phyloP scores from a whole-genome alignment of 768 basidiomycete genomes.

The Kwoniella dejecticola region DNA sequence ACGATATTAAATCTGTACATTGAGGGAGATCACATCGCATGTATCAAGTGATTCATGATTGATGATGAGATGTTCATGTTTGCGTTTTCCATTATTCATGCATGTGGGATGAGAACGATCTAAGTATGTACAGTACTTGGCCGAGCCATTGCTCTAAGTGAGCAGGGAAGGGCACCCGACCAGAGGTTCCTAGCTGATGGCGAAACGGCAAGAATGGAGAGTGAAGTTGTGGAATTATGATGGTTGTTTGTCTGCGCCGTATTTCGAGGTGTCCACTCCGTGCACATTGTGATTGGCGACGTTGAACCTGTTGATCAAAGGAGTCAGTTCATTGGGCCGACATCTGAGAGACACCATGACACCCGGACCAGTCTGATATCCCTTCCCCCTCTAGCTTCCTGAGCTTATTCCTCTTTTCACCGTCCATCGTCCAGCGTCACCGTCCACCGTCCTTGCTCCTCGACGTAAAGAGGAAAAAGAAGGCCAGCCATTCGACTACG shows the following conservation, averaged over 20 bases:
- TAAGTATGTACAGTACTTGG: background rate
- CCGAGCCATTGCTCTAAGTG: background rate
- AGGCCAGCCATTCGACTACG: too few species aligned
- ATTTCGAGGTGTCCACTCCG: constrained; percentile 81
- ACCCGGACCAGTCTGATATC: background rate
- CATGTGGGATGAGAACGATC: background rate
- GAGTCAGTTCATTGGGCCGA: background rate
- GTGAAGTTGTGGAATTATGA: constrained; percentile 23
- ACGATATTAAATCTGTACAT: too few species aligned
- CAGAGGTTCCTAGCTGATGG: background rate
- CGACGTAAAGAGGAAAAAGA: too few species aligned
- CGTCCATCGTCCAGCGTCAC: too few species aligned
- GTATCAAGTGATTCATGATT: background rate
- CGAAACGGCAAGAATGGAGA: background rate
- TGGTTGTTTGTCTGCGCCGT: constrained; percentile 53
- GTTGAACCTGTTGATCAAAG: constrained; percentile 74
- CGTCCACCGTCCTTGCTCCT: too few species aligned
- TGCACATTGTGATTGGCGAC: constrained; percentile 87
- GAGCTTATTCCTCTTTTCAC: too few species aligned
- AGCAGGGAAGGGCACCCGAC: background rate
- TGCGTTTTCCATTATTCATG: background rate
- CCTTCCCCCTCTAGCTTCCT: background rate
- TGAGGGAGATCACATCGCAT: background rate
- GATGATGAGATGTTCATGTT: background rate
- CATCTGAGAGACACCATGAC: background rate